These are phyloP conservation scores for Globisporangium parvum DNA, from an alignment of 352 stramenopile species.

Conservation along the genomic window DNA sequence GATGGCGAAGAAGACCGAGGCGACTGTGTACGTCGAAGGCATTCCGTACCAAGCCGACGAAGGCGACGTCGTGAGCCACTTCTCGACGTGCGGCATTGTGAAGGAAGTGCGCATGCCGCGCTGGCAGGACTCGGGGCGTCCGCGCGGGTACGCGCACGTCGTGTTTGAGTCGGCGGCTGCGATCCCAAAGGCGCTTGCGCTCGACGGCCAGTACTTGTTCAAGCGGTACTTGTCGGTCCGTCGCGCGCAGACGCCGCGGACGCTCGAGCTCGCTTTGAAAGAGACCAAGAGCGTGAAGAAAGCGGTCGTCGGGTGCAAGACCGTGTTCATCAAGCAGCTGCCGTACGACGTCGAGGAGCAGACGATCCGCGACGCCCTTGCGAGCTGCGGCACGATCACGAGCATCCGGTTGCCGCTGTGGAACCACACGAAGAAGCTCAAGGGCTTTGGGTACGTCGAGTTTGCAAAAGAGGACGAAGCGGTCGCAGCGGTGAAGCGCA, in stretches of 20 bases:
- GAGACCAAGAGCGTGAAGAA: conserved; percentile 68
- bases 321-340: conserved; percentile 94
- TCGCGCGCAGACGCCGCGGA: conserved; percentile 62
- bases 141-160: conserved; percentile 90
- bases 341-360: conserved; percentile 90
- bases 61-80: conserved; percentile 89
- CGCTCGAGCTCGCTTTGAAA: conserved; percentile 59
- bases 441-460: conserved; percentile 95
- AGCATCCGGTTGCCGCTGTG: conserved; percentile 92
- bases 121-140: conserved; percentile 89
- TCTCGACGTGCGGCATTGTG: conserved; percentile 83
- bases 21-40: conserved; percentile 93
- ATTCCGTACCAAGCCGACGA: conserved; percentile 92
- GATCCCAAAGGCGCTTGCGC: conserved; percentile 73
- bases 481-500: conserved; percentile 57
- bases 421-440: conserved; percentile 92
- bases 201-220: conserved; percentile 87
- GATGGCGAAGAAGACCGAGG: conserved; percentile 68
- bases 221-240: conserved; percentile 89
- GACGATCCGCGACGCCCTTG: conserved; percentile 79
- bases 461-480: conserved; percentile 79
- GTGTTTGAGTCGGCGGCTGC: conserved; percentile 82
- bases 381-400: conserved; percentile 83
- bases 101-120: conserved; percentile 92
- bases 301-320: conserved; percentile 80